A percentile compares a stretch with the other conserved stretches of the same genome.
These are phyloP conservation scores for Heritiera fomes DNA, from an alignment of 345 rosid genomes.

Conservation along the genomic window DNA sequence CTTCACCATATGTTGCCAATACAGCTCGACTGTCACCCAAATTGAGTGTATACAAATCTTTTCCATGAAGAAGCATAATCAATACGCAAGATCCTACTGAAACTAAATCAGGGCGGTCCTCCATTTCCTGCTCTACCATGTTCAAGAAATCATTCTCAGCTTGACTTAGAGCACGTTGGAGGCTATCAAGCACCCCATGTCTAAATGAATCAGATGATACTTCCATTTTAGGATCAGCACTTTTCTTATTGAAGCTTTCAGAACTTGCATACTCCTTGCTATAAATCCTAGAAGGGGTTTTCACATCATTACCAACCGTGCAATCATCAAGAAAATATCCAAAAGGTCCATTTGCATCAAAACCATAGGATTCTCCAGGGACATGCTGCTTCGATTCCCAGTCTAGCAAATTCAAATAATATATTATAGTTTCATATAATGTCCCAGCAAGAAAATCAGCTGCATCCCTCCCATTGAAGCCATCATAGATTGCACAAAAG, in stretches of 20 bases:
- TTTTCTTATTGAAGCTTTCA: slow-evolving; percentile 15
- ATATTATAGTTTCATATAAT: slow-evolving; percentile 69
- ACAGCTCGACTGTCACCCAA: slow-evolving; percentile 96
- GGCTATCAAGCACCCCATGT: slow-evolving; percentile 70
- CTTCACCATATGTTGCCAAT: slow-evolving; percentile 60
- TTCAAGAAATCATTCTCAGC: slow-evolving; percentile 81
- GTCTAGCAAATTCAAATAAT: slow-evolving; percentile 52
- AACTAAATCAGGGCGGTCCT: slow-evolving; percentile 92
- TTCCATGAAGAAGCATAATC: slow-evolving; percentile 76
- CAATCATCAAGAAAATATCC: slow-evolving; percentile 31
- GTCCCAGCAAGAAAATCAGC: slow-evolving; percentile 98
- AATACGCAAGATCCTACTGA: slow-evolving; percentile 92
- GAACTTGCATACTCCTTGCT: slow-evolving; percentile 16
- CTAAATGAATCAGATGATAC: slow-evolving; percentile 50
- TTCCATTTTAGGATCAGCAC: slow-evolving; percentile 24
- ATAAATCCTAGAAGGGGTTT: slow-evolving; percentile 13
- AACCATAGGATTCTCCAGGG: slow-evolving; percentile 24
- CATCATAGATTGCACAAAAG: slow-evolving; percentile 87
- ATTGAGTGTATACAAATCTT: slow-evolving; percentile 70
- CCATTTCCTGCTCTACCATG: slow-evolving; percentile 99
- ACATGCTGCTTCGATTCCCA: slow-evolving; percentile 51
- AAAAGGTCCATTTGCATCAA: slow-evolving; percentile 27
- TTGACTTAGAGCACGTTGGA: slow-evolving; percentile 69
- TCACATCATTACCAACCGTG: slow-evolving; percentile 12
- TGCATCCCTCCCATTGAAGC: slow-evolving; percentile 96